These are phyloP conservation scores for Tetrapisispora fleetii DNA, from an alignment of 805 yeast species.

Conservation along the genomic window DNA sequence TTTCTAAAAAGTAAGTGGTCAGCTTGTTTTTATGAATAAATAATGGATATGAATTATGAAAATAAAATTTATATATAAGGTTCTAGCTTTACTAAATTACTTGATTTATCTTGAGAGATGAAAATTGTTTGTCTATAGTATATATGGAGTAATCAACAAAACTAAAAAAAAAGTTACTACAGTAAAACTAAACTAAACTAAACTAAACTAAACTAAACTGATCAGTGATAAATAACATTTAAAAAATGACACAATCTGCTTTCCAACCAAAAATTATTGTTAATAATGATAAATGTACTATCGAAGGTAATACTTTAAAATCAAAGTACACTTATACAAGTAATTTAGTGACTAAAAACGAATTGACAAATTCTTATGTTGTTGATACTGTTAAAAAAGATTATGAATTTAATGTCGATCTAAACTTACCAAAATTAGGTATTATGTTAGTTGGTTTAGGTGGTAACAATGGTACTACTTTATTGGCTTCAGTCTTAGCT, in stretches of 20 bases:
- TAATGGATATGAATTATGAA: no score
- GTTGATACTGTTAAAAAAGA: conserved; percentile 67
- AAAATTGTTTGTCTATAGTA: no score
- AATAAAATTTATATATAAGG: no score
- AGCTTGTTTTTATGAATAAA: no score
- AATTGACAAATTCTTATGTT: conserved; percentile 39
- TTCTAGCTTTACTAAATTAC: no score
- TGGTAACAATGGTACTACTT: conserved; percentile 92
- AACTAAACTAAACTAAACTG: no score
- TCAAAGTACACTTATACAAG: conserved; percentile 58
- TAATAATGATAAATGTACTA: conserved; percentile 41
- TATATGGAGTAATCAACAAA: no score
- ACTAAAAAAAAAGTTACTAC: no score
- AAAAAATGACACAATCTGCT: background rate
- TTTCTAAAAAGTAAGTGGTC: no score
- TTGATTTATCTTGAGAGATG: no score
- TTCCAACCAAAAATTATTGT: conserved; percentile 34
- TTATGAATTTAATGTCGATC: conserved; percentile 78
- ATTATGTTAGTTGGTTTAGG: conserved; percentile 88
- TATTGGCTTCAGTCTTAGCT: conserved; percentile 76
- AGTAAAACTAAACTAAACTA: no score
- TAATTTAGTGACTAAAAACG: conserved; percentile 50
- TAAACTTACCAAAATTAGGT: conserved; percentile 77
- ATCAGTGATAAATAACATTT: background rate
- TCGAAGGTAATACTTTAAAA: conserved; percentile 41